Conservation (phyloP, 148 eudicot species). For the Rhododendron williamsianum region DNA sequence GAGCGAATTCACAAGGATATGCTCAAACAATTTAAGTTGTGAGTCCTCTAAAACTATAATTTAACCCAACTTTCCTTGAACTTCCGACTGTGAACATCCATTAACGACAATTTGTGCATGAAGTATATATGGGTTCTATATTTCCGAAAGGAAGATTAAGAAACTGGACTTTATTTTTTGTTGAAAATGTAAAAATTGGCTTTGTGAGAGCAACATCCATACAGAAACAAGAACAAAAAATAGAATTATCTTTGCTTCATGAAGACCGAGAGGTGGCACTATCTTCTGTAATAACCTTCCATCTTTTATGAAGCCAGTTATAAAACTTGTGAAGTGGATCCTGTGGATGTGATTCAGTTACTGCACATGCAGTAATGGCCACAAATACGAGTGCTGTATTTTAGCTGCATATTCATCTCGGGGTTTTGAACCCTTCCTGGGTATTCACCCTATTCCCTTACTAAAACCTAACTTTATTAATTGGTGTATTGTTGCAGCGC, state of each 20-base stretch:
- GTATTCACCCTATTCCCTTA: not conserved
- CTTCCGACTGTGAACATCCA: not conserved
- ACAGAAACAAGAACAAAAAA: not conserved
- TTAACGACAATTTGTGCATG: too few species aligned
- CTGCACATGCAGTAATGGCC: not conserved
- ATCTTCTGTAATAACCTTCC: not conserved
- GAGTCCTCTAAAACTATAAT: constrained; percentile 21
- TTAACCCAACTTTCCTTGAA: not conserved
- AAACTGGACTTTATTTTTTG: not conserved
- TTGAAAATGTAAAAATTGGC: not conserved
- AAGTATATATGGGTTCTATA: not conserved
- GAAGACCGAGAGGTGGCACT: not conserved
- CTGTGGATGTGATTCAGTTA: not conserved
- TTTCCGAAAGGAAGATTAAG: not conserved
- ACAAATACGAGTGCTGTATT: not conserved
- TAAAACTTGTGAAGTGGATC: not conserved
- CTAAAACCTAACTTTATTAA: not conserved
- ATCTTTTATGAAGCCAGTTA: not conserved
- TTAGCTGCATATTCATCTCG: not conserved
- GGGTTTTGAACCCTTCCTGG: not conserved
- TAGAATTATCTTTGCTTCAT: not conserved
- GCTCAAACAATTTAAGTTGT: constrained; percentile 92
- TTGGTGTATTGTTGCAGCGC: constrained; percentile 46
- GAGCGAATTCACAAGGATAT: constrained; percentile 89
- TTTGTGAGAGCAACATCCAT: not conserved